Base-by-base conservation (phyloP, 441 rosid species). In the Theobroma grandiflorum region DNA sequence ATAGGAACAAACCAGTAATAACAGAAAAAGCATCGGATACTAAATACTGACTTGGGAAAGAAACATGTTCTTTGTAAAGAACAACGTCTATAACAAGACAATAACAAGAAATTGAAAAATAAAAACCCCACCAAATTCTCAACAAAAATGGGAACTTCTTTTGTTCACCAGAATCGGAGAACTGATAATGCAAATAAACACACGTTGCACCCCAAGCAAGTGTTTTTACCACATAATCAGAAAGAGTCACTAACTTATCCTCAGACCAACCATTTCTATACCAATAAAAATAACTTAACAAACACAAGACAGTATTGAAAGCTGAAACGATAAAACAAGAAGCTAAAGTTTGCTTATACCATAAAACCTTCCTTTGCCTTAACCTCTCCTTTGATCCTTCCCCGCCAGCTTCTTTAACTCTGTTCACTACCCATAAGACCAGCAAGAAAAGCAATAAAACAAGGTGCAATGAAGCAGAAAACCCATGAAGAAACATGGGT, bases 41-140 rank as follows among this genome's bases (percentile, higher is more conserved):
- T 38, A 90, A 50, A 81, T 62, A 72, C 71, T 84, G 88, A 80
- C 81, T 14, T 40, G 84, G 87, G 33, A 84, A 81, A 4, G 80
- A 52, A 18, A 47, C 67, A 40, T 82, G 85, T 57, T 65, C 84
- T 47, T 50, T 73, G 82, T 70, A 82, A 55, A 84, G 76, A 87
- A 89, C 78, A 66, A 87, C 11, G 84, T 90, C 96, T 78, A 89
- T 66, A 75, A 87, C 88, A 73, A 96, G 88, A 70, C 86, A 80
- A 85, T 84, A 91, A 88, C 90, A 88, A 63, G 97, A 91, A 79
- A 89, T 38, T 63, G 84, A 82, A 22, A 88, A 77, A 83, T 86
- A 94, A 42, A 89, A 83, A 22, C 88, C 90, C 98, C 92, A 93
- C 96, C 98, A 94, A 78, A 90, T 77, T 86, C 93, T 92, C 88